Conservation (phyloP, 805 yeast genomes). For the Schwanniomyces yamadae region DNA sequence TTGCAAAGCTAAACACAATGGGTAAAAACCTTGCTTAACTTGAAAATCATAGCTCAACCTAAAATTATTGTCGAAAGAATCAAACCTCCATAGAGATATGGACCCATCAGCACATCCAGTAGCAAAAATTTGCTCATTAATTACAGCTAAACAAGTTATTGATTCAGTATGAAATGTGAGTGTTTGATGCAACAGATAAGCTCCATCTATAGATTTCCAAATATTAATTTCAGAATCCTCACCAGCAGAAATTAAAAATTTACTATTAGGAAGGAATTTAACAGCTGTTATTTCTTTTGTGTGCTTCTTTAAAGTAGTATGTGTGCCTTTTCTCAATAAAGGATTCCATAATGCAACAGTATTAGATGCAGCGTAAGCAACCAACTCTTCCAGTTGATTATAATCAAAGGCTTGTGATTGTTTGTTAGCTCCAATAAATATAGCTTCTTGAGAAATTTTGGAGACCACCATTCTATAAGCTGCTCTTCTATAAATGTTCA, state of each 20-base stretch:
- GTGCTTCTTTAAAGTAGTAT: slow-evolving; percentile 60
- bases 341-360: slow-evolving; percentile 74
- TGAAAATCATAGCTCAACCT: slow-evolving; percentile 27
- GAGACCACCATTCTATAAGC: neutral
- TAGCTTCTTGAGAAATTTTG: slow-evolving; percentile 54
- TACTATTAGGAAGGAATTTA: slow-evolving; percentile 44
- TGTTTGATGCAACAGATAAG: slow-evolving; percentile 29
- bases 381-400: slow-evolving; percentile 30
- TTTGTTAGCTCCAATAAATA: slow-evolving; percentile 71
- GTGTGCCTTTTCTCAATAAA: slow-evolving; percentile 47
- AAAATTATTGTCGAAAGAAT: slow-evolving; percentile 14
- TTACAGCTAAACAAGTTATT: slow-evolving; percentile 53
- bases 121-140: slow-evolving; percentile 38
- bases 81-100: slow-evolving; percentile 51
- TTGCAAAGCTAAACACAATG: slow-evolving; percentile 32
- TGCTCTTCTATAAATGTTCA: too few species aligned
- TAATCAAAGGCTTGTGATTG: slow-evolving; percentile 62
- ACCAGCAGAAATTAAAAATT: slow-evolving; percentile 56
- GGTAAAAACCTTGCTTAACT: slow-evolving; percentile 47
- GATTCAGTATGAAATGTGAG: slow-evolving; percentile 47
- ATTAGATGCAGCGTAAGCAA: slow-evolving; percentile 73
- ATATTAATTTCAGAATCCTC: slow-evolving; percentile 64
- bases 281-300: slow-evolving; percentile 65
- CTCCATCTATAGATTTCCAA: slow-evolving; percentile 45
- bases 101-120: slow-evolving; percentile 68